phyloP scores from a whole-genome alignment of 176 grass and related monocot genomes.

The Aegilops sharonensis region DNA sequence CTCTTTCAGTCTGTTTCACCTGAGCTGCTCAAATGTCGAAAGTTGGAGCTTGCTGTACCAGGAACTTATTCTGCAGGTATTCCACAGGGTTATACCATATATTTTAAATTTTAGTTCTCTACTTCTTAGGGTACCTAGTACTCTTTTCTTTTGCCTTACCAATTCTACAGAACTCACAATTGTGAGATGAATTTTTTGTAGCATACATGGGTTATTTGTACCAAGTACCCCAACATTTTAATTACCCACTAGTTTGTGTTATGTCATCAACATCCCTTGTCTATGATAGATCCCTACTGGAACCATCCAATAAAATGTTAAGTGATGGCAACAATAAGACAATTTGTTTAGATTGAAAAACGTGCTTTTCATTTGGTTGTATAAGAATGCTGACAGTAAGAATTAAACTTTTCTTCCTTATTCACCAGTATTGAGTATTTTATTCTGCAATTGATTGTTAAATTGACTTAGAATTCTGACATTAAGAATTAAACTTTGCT shows the following conservation, averaged over 20 bases:
- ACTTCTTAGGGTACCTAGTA: background rate
- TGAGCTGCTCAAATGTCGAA: slow-evolving; percentile 86
- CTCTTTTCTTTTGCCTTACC: slow-evolving; percentile 2
- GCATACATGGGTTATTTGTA: background rate
- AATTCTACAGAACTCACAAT: background rate
- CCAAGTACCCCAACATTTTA: background rate
- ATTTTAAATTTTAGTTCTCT: background rate
- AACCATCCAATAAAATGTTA: slow-evolving; percentile 7
- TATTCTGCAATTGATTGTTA: slow-evolving; percentile 73
- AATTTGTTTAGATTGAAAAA: background rate
- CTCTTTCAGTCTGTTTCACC: slow-evolving; percentile 91
- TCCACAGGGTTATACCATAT: background rate
- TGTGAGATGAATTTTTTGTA: background rate
- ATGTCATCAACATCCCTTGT: background rate
- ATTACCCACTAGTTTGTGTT: background rate
- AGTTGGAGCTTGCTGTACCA: slow-evolving; percentile 95
- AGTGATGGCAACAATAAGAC: slow-evolving; percentile 1
- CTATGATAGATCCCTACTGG: background rate
- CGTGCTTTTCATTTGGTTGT: background rate
- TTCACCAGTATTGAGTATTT: slow-evolving; percentile 72
- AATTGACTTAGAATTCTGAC: slow-evolving; percentile 31
- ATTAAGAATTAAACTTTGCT: slow-evolving; percentile 26
- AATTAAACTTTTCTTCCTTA: slow-evolving; percentile 51
- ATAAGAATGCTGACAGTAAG: slow-evolving; percentile 9
- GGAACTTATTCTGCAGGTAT: slow-evolving; percentile 93